Percentiles rank a stretch among this genome's conserved stretches.
phyloP scores from a whole-genome alignment of 306 rosid species.

The Vigna trinervia region DNA sequence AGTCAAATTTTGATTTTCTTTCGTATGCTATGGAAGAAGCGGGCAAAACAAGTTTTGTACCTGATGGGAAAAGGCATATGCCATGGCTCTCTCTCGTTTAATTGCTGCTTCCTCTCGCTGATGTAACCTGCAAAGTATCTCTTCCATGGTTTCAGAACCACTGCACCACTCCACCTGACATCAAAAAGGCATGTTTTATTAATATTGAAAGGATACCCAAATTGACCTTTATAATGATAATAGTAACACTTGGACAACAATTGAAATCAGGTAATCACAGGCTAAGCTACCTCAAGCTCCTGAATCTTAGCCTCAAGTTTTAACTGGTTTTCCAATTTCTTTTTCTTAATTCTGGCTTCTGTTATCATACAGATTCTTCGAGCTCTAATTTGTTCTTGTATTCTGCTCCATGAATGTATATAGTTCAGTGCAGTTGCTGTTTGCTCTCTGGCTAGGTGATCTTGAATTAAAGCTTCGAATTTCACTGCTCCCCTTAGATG shows the following conservation, averaged over 20 bases:
- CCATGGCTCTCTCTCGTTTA: slow-evolving; percentile 81
- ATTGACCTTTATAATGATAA: not conserved
- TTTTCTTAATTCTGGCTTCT: slow-evolving; percentile 66
- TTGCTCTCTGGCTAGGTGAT: slow-evolving; percentile 61
- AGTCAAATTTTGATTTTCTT: not conserved
- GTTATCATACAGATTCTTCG: slow-evolving; percentile 78
- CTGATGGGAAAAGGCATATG: slow-evolving; percentile 90
- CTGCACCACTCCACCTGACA: slow-evolving; percentile 77
- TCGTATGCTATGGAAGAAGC: not conserved
- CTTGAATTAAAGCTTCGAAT: slow-evolving; percentile 59
- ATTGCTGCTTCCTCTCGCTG: slow-evolving; percentile 80
- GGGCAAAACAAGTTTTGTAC: slow-evolving; percentile 46
- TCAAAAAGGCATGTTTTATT: slow-evolving; percentile 20
- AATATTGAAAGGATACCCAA: slow-evolving; percentile 16
- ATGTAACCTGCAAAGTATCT: slow-evolving; percentile 67
- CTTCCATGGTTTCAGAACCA: slow-evolving; percentile 87
- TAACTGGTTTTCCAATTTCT: slow-evolving; percentile 66
- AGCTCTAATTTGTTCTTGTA: slow-evolving; percentile 69
- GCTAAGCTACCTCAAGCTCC: slow-evolving; percentile 67
- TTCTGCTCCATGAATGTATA: slow-evolving; percentile 77
- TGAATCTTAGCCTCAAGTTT: slow-evolving; percentile 79
- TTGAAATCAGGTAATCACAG: not conserved
- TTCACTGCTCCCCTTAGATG: slow-evolving; percentile 53
- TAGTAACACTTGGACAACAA: not conserved
- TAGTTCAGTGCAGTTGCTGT: slow-evolving; percentile 61